These are phyloP conservation scores for Balakata baccata DNA, from an alignment of 345 rosid species.

Conservation along the genomic window DNA sequence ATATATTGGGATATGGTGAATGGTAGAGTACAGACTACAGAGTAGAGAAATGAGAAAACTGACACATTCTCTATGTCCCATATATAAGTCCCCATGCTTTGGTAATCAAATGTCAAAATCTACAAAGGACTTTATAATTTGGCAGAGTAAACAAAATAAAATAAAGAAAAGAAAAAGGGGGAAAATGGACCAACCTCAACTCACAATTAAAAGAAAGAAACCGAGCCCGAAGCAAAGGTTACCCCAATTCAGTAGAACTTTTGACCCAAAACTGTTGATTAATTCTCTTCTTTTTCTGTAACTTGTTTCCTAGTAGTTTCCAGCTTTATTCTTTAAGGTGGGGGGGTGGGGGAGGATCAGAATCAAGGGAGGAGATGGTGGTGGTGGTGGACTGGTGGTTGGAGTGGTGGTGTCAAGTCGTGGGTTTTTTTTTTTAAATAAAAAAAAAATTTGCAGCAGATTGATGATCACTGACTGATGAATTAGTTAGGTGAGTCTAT, in stretches of 20 bases:
- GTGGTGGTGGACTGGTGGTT: not conserved
- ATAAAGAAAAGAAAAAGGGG: slow-evolving; percentile 6
- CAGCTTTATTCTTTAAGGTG: not conserved
- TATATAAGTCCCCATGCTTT: slow-evolving; percentile 13
- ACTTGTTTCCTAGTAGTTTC: too few species aligned
- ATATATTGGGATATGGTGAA: not conserved
- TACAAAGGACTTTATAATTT: slow-evolving; percentile 12
- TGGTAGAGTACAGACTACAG: not conserved
- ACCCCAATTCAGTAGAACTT: slow-evolving; percentile 16
- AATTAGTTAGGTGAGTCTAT: slow-evolving; percentile 21
- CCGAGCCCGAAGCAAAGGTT: not conserved
- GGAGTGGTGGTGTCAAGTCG: slow-evolving; percentile 30
- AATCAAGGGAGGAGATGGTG: not conserved
- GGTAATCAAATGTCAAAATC: slow-evolving; percentile 18
- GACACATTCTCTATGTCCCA: slow-evolving; percentile 17
- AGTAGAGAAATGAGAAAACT: not conserved
- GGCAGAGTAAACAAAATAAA: slow-evolving; percentile 36
- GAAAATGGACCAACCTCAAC: slow-evolving; percentile 36
- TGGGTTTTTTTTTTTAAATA: not conserved
- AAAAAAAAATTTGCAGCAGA: too few species aligned
- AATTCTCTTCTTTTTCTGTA: slow-evolving; percentile 6
- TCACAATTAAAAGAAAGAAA: not conserved
- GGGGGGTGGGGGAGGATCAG: not conserved
- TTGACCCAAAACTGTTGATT: slow-evolving; percentile 28
- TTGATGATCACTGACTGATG: not conserved